Evolutionary conservation across 495 filamentous ascomycete species (phyloP).

Genomic region (Podospora tetraspora): DNA sequence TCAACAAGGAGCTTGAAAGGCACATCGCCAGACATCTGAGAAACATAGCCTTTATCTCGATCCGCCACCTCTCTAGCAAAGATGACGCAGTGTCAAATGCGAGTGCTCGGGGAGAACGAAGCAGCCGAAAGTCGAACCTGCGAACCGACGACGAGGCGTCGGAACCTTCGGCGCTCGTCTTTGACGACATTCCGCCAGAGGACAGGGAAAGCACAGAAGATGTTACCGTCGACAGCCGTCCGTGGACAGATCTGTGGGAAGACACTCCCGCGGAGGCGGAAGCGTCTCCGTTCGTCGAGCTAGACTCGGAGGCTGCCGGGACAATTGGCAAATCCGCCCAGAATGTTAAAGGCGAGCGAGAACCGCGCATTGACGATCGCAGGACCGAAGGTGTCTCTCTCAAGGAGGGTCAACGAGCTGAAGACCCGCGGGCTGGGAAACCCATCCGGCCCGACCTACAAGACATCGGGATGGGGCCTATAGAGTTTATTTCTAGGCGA

Average conservation of each 20-base stretch:
- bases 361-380: too few relatives aligned
- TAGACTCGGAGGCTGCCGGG: too few relatives aligned
- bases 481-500: too few relatives aligned
- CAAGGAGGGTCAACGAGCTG: neutral
- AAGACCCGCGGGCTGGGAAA: neutral
- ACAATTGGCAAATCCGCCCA: too few relatives aligned
- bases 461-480: too few relatives aligned
- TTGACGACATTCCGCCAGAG: neutral
- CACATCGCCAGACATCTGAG: neutral
- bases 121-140: neutral
- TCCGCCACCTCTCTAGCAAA: neutral
- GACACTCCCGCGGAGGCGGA: too few relatives aligned
- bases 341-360: too few relatives aligned
- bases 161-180: neutral
- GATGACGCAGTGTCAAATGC: neutral
- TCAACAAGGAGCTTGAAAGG: neutral
- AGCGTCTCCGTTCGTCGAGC: too few relatives aligned
- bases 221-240: too few relatives aligned
- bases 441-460: neutral
- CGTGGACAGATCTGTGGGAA: too few relatives aligned
- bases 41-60: neutral
- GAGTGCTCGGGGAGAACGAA: neutral
- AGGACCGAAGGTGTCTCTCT: too few relatives aligned
- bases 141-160: neutral
- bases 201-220: neutral